These are phyloP conservation scores for Komagataella phaffii DNA, from an alignment of 805 yeast species.

Conservation along the genomic window DNA sequence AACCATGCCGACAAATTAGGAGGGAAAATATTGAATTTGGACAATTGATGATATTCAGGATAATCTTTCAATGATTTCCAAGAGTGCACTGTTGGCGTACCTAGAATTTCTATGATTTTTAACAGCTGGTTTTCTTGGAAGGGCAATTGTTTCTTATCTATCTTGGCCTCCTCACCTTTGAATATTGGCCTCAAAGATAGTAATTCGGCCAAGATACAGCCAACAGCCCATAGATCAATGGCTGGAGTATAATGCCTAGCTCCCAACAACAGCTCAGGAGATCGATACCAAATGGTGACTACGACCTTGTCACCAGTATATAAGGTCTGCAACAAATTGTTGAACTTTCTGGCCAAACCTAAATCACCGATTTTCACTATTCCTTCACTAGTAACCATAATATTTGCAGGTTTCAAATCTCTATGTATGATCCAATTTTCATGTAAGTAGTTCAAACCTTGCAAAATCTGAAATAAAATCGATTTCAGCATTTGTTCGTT, in stretches of 20 bases:
- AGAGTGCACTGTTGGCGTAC: slow-evolving; percentile 64
- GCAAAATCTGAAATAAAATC: slow-evolving; percentile 81
- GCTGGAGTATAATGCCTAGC: slow-evolving; percentile 90
- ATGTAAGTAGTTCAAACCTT: slow-evolving; percentile 85
- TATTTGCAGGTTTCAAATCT: slow-evolving; percentile 94
- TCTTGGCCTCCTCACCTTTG: slow-evolving; percentile 95
- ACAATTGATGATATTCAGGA: slow-evolving; percentile 69
- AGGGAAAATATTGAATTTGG: slow-evolving; percentile 46
- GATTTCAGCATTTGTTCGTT: slow-evolving; percentile 74
- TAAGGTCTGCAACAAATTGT: slow-evolving; percentile 73
- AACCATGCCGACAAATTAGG: slow-evolving; percentile 76
- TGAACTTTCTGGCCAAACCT: slow-evolving; percentile 82
- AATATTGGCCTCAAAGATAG: slow-evolving; percentile 83
- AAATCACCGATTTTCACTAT: slow-evolving; percentile 93
- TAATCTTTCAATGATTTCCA: slow-evolving; percentile 76
- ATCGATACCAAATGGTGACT: slow-evolving; percentile 94
- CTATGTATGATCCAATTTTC: slow-evolving; percentile 95
- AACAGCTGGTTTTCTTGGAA: slow-evolving; percentile 89
- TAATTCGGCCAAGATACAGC: slow-evolving; percentile 87
- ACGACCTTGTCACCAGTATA: slow-evolving; percentile 93
- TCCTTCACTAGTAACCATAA: slow-evolving; percentile 86
- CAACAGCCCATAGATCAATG: slow-evolving; percentile 91
- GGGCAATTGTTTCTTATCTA: slow-evolving; percentile 89
- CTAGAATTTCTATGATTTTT: slow-evolving; percentile 85
- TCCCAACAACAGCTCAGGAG: slow-evolving; percentile 84